Evolutionary conservation across 2,329 filamentous ascomycete species (phyloP).

Genomic region (Gaeumannomyces sp.): DNA sequence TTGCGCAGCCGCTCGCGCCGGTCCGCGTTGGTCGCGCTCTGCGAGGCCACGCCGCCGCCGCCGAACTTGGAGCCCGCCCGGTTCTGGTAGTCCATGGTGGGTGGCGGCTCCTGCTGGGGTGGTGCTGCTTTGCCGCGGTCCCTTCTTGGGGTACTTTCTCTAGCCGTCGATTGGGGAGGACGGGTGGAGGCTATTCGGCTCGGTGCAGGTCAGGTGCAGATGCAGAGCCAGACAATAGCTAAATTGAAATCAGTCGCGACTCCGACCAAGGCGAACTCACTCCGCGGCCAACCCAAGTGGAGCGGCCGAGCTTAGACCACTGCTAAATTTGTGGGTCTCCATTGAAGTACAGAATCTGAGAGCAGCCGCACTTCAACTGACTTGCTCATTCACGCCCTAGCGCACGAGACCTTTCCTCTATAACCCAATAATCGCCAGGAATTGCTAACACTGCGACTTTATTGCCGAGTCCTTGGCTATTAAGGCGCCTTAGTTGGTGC

Average conservation of each 20-base stretch:
- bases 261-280: neutral
- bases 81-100: conserved; percentile 70
- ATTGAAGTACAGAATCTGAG: no score
- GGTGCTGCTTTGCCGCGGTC: neutral
- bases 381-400: no score
- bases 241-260: neutral
- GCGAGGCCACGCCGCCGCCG: conserved; percentile 90
- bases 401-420: no score
- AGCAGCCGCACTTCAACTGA: no score
- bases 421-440: no score
- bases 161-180: no score
- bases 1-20: conserved; percentile 95
- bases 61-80: conserved; percentile 96
- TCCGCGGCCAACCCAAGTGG: neutral
- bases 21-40: conserved; percentile 91
- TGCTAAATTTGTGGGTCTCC: neutral
- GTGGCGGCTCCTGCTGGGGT: neutral
- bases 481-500: no score
- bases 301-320: neutral
- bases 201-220: no score
- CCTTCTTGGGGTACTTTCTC: no score
- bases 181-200: neutral
- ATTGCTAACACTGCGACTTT: no score
- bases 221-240: no score
- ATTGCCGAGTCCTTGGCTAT: no score